A percentile compares a stretch with the other conserved stretches of the same genome.
These are phyloP conservation scores for Fusarium heterosporum DNA, from an alignment of 2,329 filamentous ascomycete genomes.

Conservation along the genomic window DNA sequence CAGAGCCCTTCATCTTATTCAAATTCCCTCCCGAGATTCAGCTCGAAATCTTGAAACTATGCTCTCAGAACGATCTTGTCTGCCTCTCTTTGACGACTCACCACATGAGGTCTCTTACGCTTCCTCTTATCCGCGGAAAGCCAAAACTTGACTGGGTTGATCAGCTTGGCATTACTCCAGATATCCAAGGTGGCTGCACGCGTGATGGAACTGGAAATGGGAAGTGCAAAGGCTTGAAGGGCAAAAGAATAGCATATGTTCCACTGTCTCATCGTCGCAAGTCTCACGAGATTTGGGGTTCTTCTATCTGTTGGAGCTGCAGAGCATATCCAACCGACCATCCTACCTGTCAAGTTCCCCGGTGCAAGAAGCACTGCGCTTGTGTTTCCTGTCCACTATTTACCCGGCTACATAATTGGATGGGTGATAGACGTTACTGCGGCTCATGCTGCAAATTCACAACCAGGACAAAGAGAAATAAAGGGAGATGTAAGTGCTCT, in stretches of 20 bases:
- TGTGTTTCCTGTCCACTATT: slow-evolving; percentile 27
- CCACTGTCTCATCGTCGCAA: neutral
- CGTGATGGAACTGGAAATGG: accelerated
- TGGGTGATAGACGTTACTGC: slow-evolving; percentile 9
- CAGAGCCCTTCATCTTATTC: slow-evolving; percentile 2
- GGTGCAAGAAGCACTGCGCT: slow-evolving; percentile 15
- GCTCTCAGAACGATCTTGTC: slow-evolving; percentile 5
- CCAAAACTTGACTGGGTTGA: slow-evolving; percentile 10
- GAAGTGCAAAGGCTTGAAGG: neutral
- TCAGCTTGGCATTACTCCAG: neutral
- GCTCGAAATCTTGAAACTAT: slow-evolving; percentile 2
- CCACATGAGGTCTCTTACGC: neutral
- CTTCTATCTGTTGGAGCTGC: neutral
- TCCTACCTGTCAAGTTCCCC: neutral
- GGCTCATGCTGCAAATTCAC: slow-evolving; percentile 4
- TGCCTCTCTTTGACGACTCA: slow-evolving; percentile 8
- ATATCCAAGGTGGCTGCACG: neutral
- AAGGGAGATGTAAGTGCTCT: slow-evolving; percentile 3
- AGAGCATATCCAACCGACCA: neutral
- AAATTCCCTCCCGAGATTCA: slow-evolving; percentile 17
- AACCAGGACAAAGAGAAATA: neutral
- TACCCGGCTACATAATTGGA: slow-evolving; percentile 7
- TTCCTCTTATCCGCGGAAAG: neutral
- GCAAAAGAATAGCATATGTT: neutral
- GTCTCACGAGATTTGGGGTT: neutral